Base-by-base conservation (phyloP, 208 protist genomes). In the Trypanosoma avium region DNA sequence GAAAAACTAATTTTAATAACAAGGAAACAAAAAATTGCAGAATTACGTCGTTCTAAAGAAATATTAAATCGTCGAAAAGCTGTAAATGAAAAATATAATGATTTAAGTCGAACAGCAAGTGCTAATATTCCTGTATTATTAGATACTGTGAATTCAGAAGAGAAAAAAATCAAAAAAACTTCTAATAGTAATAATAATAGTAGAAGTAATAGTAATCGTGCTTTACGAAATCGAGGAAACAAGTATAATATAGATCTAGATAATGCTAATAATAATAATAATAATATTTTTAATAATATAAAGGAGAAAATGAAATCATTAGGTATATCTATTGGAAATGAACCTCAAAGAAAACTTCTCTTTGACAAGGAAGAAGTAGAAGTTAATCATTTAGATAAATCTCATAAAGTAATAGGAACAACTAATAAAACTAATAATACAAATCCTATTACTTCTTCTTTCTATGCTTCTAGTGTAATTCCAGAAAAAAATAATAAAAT, bases 11-110 rank as follows among this genome's bases (percentile, higher is more conserved):
- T 59, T n/a, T 30, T 10, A 35, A 49, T 50, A 6, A 55, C 38
- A n/a, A 46, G 43, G 24, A 54, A 48, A 46, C 13, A 49, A 56
- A 24, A 29, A 42, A 3, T 21, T 7, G 21, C 36, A 15, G 26
- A 67, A 42, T 24, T 52, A 19, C 38, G 32, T 19, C n/a, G 43
- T 3, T 22, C 27, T 27, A 27, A 40, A 5, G 48, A 73, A 17
- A 8, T 32, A 12, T 30, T 67, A 22, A 55, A 10, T 13, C 67
- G 67, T 35, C 49, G 36, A 50, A 62, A 40, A 30, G 58, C 52
- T 56, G 46, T 73, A 9, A 47, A 62, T n/a, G 42, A 65, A 29
- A 62, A 57, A 36, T 73, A 73, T 33, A 61, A 21, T 42, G 30
- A 46, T 0, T 52, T 47, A 40, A 59, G 61, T 29, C 56, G 56